Percentiles rank a stretch among this genome's conserved stretches.
Evolutionary conservation across 495 filamentous ascomycete genomes (phyloP).

Genomic region (Penicillium simplicissimum): DNA sequence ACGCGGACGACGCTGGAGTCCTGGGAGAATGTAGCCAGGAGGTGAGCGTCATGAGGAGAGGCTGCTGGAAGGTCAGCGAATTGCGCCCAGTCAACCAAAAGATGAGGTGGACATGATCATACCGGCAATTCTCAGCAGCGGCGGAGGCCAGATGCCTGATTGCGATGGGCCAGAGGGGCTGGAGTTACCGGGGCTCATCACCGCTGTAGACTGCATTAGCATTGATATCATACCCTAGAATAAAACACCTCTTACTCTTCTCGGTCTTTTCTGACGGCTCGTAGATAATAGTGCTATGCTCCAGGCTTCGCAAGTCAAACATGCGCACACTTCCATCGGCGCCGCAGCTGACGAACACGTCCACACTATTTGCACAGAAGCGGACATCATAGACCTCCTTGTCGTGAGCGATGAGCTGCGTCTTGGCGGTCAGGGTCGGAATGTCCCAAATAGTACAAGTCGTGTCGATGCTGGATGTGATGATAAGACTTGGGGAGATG

Average conservation of each 20-base stretch:
- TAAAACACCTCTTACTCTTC: conserved; percentile 56
- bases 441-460: conserved; percentile 99
- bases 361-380: conserved; percentile 93
- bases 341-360: conserved; percentile 96
- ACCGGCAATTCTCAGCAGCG: conserved; percentile 80
- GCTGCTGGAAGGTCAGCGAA: conserved; percentile 44
- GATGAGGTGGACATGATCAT: conserved; percentile 9
- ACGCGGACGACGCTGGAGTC: conserved; percentile 93
- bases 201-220: conserved; percentile 11
- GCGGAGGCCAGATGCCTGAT: conserved; percentile 77
- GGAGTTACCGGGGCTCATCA: conserved; percentile 55
- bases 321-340: conserved; percentile 98
- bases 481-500: conserved; percentile 92
- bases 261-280: conserved; percentile 90
- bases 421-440: conserved; percentile 95
- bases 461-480: conserved; percentile 97
- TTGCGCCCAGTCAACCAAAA: no score
- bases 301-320: conserved; percentile 95
- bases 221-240: conserved; percentile 6
- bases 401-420: conserved; percentile 96
- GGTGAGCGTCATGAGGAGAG: conserved; percentile 92
- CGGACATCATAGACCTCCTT: conserved; percentile 99
- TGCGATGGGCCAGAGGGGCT: conserved; percentile 70
- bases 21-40: conserved; percentile 93
- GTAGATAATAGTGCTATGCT: conserved; percentile 99